A percentile compares a stretch with the other conserved stretches of the same genome.
These are phyloP conservation scores for Aspergillus quadrilineatus DNA, from an alignment of 2,329 filamentous ascomycete species.

Conservation along the genomic window DNA sequence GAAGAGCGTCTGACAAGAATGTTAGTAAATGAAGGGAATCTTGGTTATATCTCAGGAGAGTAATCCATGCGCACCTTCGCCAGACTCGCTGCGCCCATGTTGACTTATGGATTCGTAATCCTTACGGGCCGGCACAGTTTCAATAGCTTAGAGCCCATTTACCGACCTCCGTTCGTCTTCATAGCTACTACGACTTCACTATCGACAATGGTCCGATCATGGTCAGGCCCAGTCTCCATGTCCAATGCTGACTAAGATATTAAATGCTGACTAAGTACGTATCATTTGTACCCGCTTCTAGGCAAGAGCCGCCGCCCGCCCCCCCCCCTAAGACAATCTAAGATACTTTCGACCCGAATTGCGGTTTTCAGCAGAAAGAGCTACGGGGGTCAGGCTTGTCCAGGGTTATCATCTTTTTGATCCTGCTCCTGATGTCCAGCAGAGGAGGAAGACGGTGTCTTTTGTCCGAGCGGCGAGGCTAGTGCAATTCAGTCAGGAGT, in stretches of 20 bases:
- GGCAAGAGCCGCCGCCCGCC: conserved; percentile 18
- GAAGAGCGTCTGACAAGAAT: conserved; percentile 60
- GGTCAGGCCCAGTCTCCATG: no score
- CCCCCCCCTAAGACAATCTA: conserved; percentile 20
- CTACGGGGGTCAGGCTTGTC: conserved; percentile 9
- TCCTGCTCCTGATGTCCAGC: conserved; percentile 4
- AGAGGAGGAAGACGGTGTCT: conserved; percentile 12
- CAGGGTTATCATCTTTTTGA: neutral
- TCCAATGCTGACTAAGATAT: no score
- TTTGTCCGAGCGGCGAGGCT: conserved; percentile 22
- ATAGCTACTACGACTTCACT: no score
- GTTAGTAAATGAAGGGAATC: neutral
- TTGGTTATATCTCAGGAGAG: neutral
- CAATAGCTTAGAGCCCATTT: neutral
- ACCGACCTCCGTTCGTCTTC: neutral
- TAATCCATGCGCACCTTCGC: conserved; percentile 28
- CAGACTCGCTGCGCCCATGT: conserved; percentile 32
- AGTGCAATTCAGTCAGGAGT: conserved; percentile 21
- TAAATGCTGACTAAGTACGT: neutral
- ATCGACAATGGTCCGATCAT: no score
- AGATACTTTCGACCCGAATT: conserved; percentile 1
- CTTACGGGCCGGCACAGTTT: neutral
- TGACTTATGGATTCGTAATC: neutral
- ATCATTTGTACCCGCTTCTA: conserved; percentile 16
- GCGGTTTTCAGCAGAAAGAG: conserved; percentile 8